A percentile compares a stretch with the other conserved stretches of the same genome.
phyloP scores from a whole-genome alignment of 2,329 filamentous ascomycete genomes.

The Cladosporium sp. region DNA sequence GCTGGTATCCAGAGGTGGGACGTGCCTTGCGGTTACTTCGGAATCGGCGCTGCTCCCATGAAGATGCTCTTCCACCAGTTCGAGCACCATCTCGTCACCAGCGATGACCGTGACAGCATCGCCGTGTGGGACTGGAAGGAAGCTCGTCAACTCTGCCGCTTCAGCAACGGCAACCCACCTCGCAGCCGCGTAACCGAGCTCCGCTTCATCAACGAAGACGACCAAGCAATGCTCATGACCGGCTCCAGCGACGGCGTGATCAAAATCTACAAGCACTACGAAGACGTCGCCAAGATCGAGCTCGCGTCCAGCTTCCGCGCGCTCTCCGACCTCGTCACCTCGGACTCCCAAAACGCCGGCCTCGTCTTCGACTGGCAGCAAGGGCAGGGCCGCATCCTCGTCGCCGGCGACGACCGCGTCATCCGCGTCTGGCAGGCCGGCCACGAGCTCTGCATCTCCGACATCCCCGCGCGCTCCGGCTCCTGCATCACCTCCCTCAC shows the following conservation, averaged over 20 bases:
- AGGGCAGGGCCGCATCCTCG: conserved; percentile 89
- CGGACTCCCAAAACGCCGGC: conserved; percentile 78
- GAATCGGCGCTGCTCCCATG: conserved; percentile 80
- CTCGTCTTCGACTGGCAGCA: conserved; percentile 99
- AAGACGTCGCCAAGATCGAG: conserved; percentile 67
- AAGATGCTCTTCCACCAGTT: conserved; percentile 98
- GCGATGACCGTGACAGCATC: conserved; percentile 86
- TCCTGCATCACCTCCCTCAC: conserved; percentile 95
- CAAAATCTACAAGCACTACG: conserved; percentile 88
- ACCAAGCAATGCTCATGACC: conserved; percentile 89
- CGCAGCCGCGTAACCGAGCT: conserved; percentile 91
- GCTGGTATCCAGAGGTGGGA: conserved; percentile 85
- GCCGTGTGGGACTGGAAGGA: conserved; percentile 88
- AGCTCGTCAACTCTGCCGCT: conserved; percentile 67
- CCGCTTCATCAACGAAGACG: conserved; percentile 97
- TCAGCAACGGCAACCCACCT: conserved; percentile 88
- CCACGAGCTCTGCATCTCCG: conserved; percentile 82
- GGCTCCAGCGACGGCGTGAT: conserved; percentile 93
- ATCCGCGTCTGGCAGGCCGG: conserved; percentile 96
- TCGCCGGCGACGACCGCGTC: conserved; percentile 90
- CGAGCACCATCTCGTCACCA: conserved; percentile 88
- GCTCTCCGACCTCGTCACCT: conserved; percentile 86
- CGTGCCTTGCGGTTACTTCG: conserved; percentile 72
- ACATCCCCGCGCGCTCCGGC: conserved; percentile 89
- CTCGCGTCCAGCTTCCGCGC: conserved; percentile 88